Conservation (phyloP, 2,329 filamentous ascomycete species). For the Cordyceps pruinosa region DNA sequence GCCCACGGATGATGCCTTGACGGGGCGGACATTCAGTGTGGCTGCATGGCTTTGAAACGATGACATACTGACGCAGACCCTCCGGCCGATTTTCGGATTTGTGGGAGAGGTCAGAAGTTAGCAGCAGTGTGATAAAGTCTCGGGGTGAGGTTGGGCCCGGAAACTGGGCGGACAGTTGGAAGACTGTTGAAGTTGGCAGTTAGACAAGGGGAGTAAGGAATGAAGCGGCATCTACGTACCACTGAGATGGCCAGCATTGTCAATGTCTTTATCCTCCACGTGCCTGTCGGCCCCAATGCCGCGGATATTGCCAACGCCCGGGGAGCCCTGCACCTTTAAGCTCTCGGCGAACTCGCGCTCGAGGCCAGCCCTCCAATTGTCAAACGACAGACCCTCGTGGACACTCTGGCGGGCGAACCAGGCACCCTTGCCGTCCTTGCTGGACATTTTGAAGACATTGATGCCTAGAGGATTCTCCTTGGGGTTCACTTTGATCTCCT, state of each 20-base stretch:
- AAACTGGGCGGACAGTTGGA: conserved; percentile 81
- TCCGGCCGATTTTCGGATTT: conserved; percentile 22
- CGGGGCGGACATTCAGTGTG: conserved; percentile 67
- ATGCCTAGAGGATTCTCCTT: conserved; percentile 72
- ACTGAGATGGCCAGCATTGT: conserved; percentile 56
- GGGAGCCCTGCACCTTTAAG: conserved; percentile 60
- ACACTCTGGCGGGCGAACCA: conserved; percentile 88
- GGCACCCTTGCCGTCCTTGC: conserved; percentile 73
- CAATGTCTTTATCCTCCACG: conserved; percentile 55
- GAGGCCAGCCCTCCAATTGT: conserved; percentile 70
- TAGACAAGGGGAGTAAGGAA: conserved; percentile 13
- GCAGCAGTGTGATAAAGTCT: conserved; percentile 76
- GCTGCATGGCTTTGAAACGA: conserved; percentile 76
- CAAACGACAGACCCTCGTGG: conserved; percentile 70
- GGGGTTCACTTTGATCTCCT: conserved; percentile 65
- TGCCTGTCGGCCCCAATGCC: conserved; percentile 77
- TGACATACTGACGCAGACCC: conserved; percentile 67
- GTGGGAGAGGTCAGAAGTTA: conserved; percentile 56
- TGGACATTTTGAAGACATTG: conserved; percentile 69
- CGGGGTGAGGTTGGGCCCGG: conserved; percentile 80
- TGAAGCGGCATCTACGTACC: conserved; percentile 33
- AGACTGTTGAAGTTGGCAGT: conserved; percentile 47
- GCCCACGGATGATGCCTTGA: conserved; percentile 70
- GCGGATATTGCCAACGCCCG: conserved; percentile 68
- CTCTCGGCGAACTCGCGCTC: conserved; percentile 74